Percentiles rank a stretch among this genome's conserved stretches.
These are phyloP conservation scores for Cytospora chrysosperma DNA, from an alignment of 2,329 filamentous ascomycete species.

Conservation along the genomic window DNA sequence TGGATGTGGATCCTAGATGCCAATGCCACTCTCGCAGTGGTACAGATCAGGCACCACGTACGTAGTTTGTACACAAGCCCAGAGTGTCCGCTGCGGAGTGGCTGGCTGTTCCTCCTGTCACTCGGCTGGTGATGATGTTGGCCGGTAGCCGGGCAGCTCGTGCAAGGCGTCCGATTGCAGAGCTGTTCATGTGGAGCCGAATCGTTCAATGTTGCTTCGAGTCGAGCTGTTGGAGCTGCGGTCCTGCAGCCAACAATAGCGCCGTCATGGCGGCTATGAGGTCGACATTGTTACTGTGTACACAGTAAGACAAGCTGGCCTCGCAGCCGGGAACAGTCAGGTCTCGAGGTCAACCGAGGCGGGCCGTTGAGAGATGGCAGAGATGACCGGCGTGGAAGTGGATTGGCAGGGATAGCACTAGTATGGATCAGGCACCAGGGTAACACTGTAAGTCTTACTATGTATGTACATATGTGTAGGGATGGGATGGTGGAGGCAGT, in stretches of 20 bases:
- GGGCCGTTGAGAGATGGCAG: slow-evolving; percentile 19
- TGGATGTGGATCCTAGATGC: slow-evolving; percentile 20
- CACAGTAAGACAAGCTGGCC: neutral
- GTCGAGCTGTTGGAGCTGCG: slow-evolving; percentile 4
- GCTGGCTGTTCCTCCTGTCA: slow-evolving; percentile 1
- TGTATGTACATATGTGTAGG: neutral
- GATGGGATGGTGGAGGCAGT: neutral
- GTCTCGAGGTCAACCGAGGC: slow-evolving; percentile 14
- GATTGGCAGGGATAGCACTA: slow-evolving; percentile 7
- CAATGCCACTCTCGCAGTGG: slow-evolving; percentile 20
- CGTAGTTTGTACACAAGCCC: neutral
- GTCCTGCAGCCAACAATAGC: slow-evolving; percentile 18
- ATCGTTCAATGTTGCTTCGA: neutral
- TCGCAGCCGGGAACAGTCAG: neutral
- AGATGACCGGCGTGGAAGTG: slow-evolving; percentile 5
- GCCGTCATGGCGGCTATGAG: slow-evolving; percentile 6
- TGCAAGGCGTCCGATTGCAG: neutral
- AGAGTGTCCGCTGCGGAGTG: neutral
- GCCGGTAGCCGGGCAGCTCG: neutral
- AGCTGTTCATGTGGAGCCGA: neutral
- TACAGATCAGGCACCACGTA: slow-evolving; percentile 24
- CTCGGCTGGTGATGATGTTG: neutral
- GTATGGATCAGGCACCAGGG: slow-evolving; percentile 16
- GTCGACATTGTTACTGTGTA: neutral
- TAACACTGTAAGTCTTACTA: neutral